Percentiles rank a stretch among this genome's conserved stretches.
phyloP scores from a whole-genome alignment of 2,329 filamentous ascomycete genomes.

The Alternaria panax region DNA sequence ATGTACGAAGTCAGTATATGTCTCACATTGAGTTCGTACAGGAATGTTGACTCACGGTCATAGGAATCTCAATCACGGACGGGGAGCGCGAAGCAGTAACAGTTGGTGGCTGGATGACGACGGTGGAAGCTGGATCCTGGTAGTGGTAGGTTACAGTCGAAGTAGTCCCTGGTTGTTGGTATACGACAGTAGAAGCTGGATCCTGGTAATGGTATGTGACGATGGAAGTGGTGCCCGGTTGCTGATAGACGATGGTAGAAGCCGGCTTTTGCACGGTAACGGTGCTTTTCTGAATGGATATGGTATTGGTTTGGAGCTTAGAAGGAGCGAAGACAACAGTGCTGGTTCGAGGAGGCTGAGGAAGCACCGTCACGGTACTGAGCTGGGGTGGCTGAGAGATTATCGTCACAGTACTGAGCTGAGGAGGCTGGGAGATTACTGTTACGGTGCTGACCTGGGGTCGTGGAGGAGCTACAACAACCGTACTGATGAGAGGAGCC shows the following conservation, averaged over 20 bases:
- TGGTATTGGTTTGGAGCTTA: neutral
- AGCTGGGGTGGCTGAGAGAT: neutral
- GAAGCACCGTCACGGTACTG: no score
- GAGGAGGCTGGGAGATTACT: neutral
- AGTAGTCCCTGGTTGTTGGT: neutral
- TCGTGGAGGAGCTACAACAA: neutral
- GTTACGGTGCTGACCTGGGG: neutral
- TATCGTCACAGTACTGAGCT: neutral
- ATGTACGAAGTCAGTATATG: no score
- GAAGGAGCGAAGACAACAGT: neutral
- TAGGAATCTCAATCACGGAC: neutral
- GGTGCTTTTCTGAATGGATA: no score
- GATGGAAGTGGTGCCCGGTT: neutral
- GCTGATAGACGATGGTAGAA: neutral
- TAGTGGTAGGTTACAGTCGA: neutral
- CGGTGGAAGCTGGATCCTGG: neutral
- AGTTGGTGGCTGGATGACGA: neutral
- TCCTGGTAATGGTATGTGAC: neutral
- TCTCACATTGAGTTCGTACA: no score
- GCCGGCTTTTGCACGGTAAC: neutral
- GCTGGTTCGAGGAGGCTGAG: neutral
- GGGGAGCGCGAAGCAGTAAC: conserved; percentile 2
- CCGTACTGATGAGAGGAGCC: neutral
- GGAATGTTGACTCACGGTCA: no score
- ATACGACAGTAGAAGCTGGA: neutral